phyloP scores from a whole-genome alignment of 2,329 filamentous ascomycete species.

The Epichloe elymi region DNA sequence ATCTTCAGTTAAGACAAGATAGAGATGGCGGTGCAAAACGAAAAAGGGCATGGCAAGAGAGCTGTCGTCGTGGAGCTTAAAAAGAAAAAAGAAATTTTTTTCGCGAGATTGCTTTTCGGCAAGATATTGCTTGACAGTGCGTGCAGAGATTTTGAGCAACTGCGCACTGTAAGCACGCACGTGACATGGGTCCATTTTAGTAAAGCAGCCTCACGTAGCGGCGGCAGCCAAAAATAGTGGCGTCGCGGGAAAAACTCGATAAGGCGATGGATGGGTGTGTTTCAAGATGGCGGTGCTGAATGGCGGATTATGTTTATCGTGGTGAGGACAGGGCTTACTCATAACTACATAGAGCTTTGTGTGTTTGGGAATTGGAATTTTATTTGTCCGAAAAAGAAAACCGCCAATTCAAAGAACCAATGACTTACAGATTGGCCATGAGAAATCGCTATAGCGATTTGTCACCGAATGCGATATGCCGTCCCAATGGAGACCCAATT shows the following conservation, averaged over 20 bases:
- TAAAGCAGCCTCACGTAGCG: neutral
- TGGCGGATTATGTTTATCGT: too few species aligned
- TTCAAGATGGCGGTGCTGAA: neutral
- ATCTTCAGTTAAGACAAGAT: neutral
- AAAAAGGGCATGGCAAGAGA: neutral
- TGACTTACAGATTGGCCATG: neutral
- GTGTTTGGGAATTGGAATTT: too few species aligned
- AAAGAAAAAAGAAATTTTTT: neutral
- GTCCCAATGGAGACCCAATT: neutral
- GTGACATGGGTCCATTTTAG: constrained; percentile 10
- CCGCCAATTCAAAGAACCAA: too few species aligned
- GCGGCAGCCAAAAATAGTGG: neutral
- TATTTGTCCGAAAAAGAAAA: too few species aligned
- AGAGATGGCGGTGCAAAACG: too few species aligned
- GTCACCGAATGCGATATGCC: neutral
- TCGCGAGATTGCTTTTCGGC: constrained; percentile 4
- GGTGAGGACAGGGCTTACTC: too few species aligned
- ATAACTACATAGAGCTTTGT: too few species aligned
- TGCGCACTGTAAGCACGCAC: constrained; percentile 16
- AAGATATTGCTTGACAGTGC: constrained; percentile 23
- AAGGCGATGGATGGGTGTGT: neutral
- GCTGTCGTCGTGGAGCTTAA: neutral
- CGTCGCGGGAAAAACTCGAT: neutral
- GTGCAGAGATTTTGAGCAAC: constrained; percentile 13
- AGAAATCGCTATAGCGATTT: neutral